Evolutionary conservation across 192 early-diverging fungal genomes (phyloP).

Genomic region (Fimicolochytrium jonesii): DNA sequence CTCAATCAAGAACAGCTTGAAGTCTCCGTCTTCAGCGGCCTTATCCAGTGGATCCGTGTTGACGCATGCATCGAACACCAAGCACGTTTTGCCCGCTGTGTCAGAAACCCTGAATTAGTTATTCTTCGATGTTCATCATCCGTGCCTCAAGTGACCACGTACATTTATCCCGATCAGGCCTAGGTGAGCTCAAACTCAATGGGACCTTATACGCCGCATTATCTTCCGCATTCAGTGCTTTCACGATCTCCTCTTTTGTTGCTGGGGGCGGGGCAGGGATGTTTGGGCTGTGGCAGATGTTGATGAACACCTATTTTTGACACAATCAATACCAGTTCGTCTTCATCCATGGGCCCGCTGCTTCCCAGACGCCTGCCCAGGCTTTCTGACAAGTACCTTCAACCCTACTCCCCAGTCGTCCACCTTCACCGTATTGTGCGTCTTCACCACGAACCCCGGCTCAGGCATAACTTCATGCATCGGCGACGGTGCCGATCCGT

Average conservation of each 20-base stretch:
- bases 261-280: conserved; percentile 57
- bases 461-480: conserved; percentile 36
- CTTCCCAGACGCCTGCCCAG: conserved; percentile 4
- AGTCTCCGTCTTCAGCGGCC: conserved; percentile 55
- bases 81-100: conserved; percentile 39
- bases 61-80: conserved; percentile 68
- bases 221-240: conserved; percentile 56
- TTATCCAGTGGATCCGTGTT: conserved; percentile 53
- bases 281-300: conserved; percentile 54
- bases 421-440: conserved; percentile 24
- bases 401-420: conserved; percentile 29
- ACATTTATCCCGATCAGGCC: conserved; percentile 54
- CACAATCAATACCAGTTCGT: neutral
- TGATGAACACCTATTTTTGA: conserved; percentile 52
- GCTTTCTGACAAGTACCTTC: conserved; percentile 30
- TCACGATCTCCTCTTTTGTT: conserved; percentile 59
- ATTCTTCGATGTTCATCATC: neutral
- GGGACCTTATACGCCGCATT: conserved; percentile 62
- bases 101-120: neutral
- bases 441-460: conserved; percentile 56
- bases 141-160: neutral
- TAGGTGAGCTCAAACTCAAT: conserved; percentile 47
- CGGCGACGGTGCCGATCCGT: too few relatives aligned
- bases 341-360: neutral
- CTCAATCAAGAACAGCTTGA: conserved; percentile 63